These are phyloP conservation scores for Cruciata laevipes DNA, from an alignment of 257 asterid species.

Conservation along the genomic window DNA sequence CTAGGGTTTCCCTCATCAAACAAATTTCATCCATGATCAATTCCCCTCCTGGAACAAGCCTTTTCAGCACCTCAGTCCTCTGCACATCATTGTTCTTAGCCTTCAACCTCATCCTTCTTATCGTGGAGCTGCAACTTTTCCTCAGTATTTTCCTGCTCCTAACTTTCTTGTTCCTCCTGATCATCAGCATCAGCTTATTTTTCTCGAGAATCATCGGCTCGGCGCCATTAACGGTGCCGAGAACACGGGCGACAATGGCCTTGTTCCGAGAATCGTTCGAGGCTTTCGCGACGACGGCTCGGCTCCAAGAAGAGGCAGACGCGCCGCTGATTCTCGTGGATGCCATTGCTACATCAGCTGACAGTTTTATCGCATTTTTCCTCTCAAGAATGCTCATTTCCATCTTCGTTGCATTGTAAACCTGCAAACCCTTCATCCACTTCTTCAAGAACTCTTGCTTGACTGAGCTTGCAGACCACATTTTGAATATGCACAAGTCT, in stretches of 20 bases:
- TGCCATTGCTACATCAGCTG: slow-evolving; percentile 85
- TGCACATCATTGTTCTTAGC: slow-evolving; percentile 33
- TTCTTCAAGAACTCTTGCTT: slow-evolving; percentile 62
- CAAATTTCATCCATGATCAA: slow-evolving; percentile 47
- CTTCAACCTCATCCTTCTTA: slow-evolving; percentile 8
- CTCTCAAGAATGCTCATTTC: slow-evolving; percentile 51
- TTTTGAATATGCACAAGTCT: slow-evolving; percentile 7
- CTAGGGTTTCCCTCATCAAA: slow-evolving; percentile 85
- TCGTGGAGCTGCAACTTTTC: slow-evolving; percentile 23
- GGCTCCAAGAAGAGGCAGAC: slow-evolving; percentile 45
- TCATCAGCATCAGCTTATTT: background rate
- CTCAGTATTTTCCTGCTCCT: slow-evolving; percentile 41
- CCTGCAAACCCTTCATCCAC: slow-evolving; percentile 65
- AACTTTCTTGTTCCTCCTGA: slow-evolving; percentile 11
- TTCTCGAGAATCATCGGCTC: background rate
- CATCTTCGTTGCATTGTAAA: slow-evolving; percentile 32
- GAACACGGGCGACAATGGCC: slow-evolving; percentile 29
- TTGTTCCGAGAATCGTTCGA: slow-evolving; percentile 17
- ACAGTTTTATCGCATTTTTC: slow-evolving; percentile 52
- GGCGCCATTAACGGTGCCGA: background rate
- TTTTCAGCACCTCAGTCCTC: slow-evolving; percentile 57
- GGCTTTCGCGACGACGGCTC: slow-evolving; percentile 32
- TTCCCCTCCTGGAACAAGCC: slow-evolving; percentile 77
- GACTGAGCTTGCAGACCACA: slow-evolving; percentile 31
- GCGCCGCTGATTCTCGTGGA: slow-evolving; percentile 42